phyloP scores from a whole-genome alignment of 148 eudicot species.

The Chenopodium berlandieri region DNA sequence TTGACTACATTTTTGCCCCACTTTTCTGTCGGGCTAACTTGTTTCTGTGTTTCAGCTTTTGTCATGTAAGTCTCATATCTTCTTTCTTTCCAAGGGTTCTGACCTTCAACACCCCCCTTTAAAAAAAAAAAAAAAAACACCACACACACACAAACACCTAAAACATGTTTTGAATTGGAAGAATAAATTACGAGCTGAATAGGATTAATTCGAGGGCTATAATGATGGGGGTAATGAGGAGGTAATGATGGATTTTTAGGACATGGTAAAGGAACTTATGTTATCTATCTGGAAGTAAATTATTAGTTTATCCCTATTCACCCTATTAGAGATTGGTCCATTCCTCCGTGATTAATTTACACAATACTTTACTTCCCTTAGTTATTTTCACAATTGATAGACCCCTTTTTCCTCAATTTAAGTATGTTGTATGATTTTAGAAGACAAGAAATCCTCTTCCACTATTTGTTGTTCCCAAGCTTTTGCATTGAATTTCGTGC shows the following conservation, averaged over 20 bases:
- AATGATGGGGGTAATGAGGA: background rate
- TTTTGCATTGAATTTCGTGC: background rate
- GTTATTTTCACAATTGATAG: background rate
- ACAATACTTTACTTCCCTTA: background rate
- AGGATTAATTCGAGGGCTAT: background rate
- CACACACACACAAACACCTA: background rate
- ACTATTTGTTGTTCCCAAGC: background rate
- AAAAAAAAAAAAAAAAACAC: too few relatives aligned
- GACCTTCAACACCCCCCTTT: background rate
- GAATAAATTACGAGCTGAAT: background rate
- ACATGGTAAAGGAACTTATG: background rate
- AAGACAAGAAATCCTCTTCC: background rate
- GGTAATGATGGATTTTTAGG: background rate
- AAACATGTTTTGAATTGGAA: background rate
- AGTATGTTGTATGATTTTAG: background rate
- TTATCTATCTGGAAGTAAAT: background rate
- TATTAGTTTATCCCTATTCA: background rate
- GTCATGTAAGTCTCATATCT: constrained; percentile 56
- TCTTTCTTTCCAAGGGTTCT: background rate
- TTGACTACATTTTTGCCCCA: constrained; percentile 68
- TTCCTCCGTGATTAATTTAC: background rate
- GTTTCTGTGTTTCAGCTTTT: constrained; percentile 64
- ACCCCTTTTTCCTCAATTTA: background rate
- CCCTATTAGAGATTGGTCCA: background rate
- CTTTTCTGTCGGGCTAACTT: constrained; percentile 63